Percentiles rank a stretch among this genome's conserved stretches.
These are phyloP conservation scores for Sarocladium strictum DNA, from an alignment of 2,329 filamentous ascomycete genomes.

Conservation along the genomic window DNA sequence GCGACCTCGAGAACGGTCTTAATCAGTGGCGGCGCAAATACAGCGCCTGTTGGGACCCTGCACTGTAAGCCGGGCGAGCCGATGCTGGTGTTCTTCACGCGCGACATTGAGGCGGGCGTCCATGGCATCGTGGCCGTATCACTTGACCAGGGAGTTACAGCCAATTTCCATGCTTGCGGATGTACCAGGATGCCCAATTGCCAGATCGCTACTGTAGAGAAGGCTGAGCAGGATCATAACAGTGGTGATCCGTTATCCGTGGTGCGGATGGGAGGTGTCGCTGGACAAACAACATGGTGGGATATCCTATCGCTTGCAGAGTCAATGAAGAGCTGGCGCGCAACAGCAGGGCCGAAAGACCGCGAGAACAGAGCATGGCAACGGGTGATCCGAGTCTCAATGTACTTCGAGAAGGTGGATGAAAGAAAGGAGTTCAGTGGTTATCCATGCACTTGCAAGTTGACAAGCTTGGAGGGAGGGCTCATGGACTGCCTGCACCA, in stretches of 20 bases:
- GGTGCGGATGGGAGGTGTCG: background rate
- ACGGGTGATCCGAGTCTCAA: conserved; percentile 15
- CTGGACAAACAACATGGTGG: background rate
- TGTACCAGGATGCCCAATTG: conserved; percentile 17
- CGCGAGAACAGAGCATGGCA: conserved; percentile 11
- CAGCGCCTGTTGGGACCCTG: conserved; percentile 21
- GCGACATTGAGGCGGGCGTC: conserved; percentile 15
- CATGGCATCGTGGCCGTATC: conserved; percentile 24
- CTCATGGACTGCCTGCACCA: conserved; percentile 14
- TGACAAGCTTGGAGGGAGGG: conserved; percentile 12
- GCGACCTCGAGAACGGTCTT: conserved; percentile 19
- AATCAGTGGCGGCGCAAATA: conserved; percentile 18
- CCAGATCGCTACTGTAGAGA: background rate
- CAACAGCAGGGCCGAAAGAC: background rate
- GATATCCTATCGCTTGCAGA: background rate
- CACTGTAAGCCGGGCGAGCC: conserved; percentile 25
- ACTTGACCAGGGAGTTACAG: conserved; percentile 24
- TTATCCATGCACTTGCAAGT: conserved; percentile 15
- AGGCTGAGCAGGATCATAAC: background rate
- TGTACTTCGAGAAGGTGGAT: conserved; percentile 14
- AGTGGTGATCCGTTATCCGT: conserved; percentile 17
- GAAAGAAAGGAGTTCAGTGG: conserved; percentile 16
- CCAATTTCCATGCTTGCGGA: conserved; percentile 28
- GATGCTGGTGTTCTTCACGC: conserved; percentile 28
- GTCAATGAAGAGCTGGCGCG: background rate